phyloP scores from a whole-genome alignment of 2,329 filamentous ascomycete species.

The Rhytidhysteron rufulum region DNA sequence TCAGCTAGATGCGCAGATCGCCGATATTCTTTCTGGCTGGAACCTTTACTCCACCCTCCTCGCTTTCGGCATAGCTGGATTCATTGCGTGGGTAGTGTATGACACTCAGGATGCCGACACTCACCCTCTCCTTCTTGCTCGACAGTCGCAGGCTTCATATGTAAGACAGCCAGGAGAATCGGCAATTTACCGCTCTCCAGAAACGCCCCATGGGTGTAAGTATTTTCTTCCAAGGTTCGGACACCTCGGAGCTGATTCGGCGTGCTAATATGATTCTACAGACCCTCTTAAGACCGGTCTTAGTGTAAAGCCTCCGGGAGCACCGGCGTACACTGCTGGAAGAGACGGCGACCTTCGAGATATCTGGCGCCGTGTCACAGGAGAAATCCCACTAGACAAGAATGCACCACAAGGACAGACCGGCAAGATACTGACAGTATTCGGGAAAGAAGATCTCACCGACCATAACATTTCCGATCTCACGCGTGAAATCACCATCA shows the following conservation, averaged over 20 bases:
- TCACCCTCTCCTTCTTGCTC: constrained; percentile 83
- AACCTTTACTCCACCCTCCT: constrained; percentile 74
- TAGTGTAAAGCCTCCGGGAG: constrained; percentile 75
- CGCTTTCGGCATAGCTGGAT: constrained; percentile 60
- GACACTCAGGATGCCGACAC: constrained; percentile 78
- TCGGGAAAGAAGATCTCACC: constrained; percentile 69
- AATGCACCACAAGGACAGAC: constrained; percentile 57
- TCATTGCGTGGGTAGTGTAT: constrained; percentile 68
- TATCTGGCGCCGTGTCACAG: constrained; percentile 74
- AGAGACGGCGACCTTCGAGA: constrained; percentile 87
- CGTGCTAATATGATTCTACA: constrained; percentile 8
- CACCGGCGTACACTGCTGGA: constrained; percentile 78
- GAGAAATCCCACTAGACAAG: constrained; percentile 61
- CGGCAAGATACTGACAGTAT: constrained; percentile 74
- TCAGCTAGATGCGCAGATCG: constrained; percentile 68
- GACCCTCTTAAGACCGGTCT: constrained; percentile 37
- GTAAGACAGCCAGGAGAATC: constrained; percentile 84
- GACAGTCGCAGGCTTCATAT: constrained; percentile 73
- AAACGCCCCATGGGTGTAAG: constrained; percentile 71
- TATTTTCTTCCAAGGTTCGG: background rate
- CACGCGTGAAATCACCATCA: constrained; percentile 79
- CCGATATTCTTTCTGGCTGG: constrained; percentile 72
- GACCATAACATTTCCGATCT: constrained; percentile 70
- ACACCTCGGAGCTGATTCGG: too few relatives aligned
- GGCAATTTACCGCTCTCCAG: constrained; percentile 77